Evolutionary conservation across 306 rosid species (phyloP).

Genomic region (Cucumis hystrix): DNA sequence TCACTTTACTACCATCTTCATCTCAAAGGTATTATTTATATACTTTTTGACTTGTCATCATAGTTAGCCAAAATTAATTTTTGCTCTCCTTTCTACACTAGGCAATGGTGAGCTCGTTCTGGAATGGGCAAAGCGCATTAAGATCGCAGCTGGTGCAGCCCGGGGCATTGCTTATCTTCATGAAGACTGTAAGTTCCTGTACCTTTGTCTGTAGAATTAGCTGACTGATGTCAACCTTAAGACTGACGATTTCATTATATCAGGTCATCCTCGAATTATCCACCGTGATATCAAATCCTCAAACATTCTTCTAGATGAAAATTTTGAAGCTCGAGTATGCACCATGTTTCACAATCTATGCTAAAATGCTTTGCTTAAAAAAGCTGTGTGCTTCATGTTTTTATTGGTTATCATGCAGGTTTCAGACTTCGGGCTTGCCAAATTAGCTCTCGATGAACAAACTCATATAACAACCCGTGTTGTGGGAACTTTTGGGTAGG

Average conservation of each 20-base stretch:
- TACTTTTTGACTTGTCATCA: slow-evolving; percentile 8
- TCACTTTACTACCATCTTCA: slow-evolving; percentile 77
- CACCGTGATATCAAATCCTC: slow-evolving; percentile 97
- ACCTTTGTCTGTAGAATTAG: neutral
- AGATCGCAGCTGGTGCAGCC: slow-evolving; percentile 84
- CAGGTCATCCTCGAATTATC: slow-evolving; percentile 89
- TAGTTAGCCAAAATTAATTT: slow-evolving; percentile 9
- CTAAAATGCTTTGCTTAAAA: neutral
- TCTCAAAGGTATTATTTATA: slow-evolving; percentile 33
- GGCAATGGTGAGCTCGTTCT: slow-evolving; percentile 46
- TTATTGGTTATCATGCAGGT: slow-evolving; percentile 31
- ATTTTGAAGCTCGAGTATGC: slow-evolving; percentile 76
- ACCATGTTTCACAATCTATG: neutral
- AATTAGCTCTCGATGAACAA: slow-evolving; percentile 59
- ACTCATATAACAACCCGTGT: slow-evolving; percentile 80
- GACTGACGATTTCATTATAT: neutral
- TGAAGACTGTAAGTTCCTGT: slow-evolving; percentile 67
- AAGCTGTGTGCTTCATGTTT: slow-evolving; percentile 2
- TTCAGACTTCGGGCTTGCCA: slow-evolving; percentile 94
- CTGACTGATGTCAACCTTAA: neutral
- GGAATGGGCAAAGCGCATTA: slow-evolving; percentile 70
- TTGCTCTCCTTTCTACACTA: slow-evolving; percentile 15
- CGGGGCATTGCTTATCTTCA: slow-evolving; percentile 94
- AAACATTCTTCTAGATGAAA: slow-evolving; percentile 74
- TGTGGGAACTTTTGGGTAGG: slow-evolving; percentile 92